Evolutionary conservation across 139 green algal genomes (phyloP), one percentile per base, ranked within the genome.

Genomic region (Astrephomene gubernaculifera): DNA sequence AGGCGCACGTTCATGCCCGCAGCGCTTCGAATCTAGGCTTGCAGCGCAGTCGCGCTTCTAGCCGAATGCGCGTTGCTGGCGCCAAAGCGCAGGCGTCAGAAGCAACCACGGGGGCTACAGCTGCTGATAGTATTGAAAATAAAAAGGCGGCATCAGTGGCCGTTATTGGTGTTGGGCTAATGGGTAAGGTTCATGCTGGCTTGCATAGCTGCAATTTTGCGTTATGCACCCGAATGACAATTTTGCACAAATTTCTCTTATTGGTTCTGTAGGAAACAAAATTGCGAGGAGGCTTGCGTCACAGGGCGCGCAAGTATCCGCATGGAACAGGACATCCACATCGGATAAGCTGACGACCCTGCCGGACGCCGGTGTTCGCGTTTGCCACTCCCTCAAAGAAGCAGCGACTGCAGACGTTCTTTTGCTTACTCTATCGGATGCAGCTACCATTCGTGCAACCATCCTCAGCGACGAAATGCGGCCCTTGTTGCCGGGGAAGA

Each of bases 81-180:
- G n/a, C n/a, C n/a, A n/a, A n/a, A n/a, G n/a, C n/a, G n/a, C n/a
- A n/a, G n/a, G n/a, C n/a, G n/a, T n/a, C n/a, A n/a, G n/a, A n/a
- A n/a, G n/a, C n/a, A n/a, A n/a, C n/a, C n/a, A n/a, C n/a, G n/a
- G n/a, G n/a, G n/a, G n/a, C n/a, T n/a, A n/a, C n/a, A n/a, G n/a
- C n/a, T n/a, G n/a, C n/a, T n/a, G n/a, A n/a, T n/a, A n/a, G n/a
- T n/a, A n/a, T n/a, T n/a, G n/a, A n/a, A n/a, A n/a, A n/a, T n/a
- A n/a, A n/a, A n/a, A n/a, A n/a, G n/a, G n/a, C 29, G 7, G 61
- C 38, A 4, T 21, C 29, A 14, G 68, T 74, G 1, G 24, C 38
- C 9, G 22, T 83, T 10, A 83, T 83, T 72, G 76, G 76, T 29
- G 39, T 83, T n/a, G 76, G 76, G 21, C 76, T 83, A 3, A 83